Evolutionary conservation across 2,329 filamentous ascomycete genomes (phyloP).

Genomic region (Pestalotiopsis sp.): DNA sequence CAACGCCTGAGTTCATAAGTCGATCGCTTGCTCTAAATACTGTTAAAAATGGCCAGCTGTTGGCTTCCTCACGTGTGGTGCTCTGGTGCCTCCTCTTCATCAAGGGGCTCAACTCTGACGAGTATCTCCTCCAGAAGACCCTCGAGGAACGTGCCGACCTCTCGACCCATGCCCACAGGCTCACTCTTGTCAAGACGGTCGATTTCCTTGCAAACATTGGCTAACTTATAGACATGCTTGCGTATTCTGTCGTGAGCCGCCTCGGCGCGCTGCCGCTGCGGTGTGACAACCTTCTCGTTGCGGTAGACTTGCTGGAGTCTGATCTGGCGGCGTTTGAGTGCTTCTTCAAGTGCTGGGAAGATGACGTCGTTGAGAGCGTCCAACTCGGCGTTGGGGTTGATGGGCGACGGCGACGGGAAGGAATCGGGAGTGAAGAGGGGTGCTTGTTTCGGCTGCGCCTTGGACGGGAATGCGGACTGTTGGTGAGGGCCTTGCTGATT

Average conservation of each 20-base stretch:
- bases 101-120: slow-evolving; percentile 85
- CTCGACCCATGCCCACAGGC: slow-evolving; percentile 91
- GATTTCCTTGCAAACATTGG: slow-evolving; percentile 84
- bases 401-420: slow-evolving; percentile 59
- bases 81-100: slow-evolving; percentile 60
- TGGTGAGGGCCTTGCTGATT: slow-evolving; percentile 31
- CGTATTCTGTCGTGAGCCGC: slow-evolving; percentile 81
- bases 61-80: neutral
- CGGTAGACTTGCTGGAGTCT: slow-evolving; percentile 57
- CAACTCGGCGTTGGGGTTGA: slow-evolving; percentile 68
- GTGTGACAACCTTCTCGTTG: slow-evolving; percentile 51
- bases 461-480: slow-evolving; percentile 56
- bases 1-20: neutral
- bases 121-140: slow-evolving; percentile 92
- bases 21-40: neutral
- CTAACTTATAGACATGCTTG: slow-evolving; percentile 79
- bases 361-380: slow-evolving; percentile 91
- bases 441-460: slow-evolving; percentile 54
- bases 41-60: too few relatives aligned
- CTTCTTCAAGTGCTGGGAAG: slow-evolving; percentile 88
- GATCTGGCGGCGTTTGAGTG: slow-evolving; percentile 77
- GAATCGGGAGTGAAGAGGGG: slow-evolving; percentile 41
- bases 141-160: slow-evolving; percentile 86
- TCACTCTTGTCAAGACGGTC: slow-evolving; percentile 85
- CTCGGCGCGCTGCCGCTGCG: slow-evolving; percentile 69